A percentile compares a stretch with the other conserved stretches of the same genome.
Evolutionary conservation across 345 rosid genomes (phyloP).

Genomic region (Eucalyptus marginata): DNA sequence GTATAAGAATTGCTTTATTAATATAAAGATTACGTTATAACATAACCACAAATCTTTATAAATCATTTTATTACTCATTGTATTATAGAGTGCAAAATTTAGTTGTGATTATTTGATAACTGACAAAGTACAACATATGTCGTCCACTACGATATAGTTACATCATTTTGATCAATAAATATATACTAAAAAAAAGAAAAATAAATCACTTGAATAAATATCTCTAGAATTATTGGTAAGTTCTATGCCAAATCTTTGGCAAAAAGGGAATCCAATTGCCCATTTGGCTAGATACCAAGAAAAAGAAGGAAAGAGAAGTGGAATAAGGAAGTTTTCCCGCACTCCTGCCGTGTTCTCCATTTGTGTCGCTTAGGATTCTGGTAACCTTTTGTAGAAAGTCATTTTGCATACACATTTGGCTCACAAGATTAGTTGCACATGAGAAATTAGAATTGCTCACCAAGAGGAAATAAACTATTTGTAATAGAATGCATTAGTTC

Average conservation of each 20-base stretch:
- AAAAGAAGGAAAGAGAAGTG: not conserved
- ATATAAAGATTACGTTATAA: not conserved
- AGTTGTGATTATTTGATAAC: no score
- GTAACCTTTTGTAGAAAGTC: not conserved
- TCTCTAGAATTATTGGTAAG: not conserved
- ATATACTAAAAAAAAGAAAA: no score
- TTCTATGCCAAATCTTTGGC: not conserved
- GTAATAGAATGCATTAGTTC: not conserved
- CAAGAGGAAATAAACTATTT: no score
- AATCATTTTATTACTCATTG: no score
- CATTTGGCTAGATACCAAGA: no score
- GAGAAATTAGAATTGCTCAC: no score
- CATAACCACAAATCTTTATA: not conserved
- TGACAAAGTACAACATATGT: no score
- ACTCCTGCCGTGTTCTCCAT: not conserved
- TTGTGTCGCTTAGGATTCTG: not conserved
- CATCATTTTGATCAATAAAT: no score
- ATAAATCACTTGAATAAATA: no score
- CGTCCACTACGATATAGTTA: accelerated
- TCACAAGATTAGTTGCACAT: not conserved
- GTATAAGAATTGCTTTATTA: not conserved
- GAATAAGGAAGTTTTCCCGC: not conserved
- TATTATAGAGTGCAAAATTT: no score
- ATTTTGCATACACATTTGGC: not conserved
- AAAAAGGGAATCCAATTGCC: no score